Evolutionary conservation across 108 stramenopile species (phyloP).

Genomic region (Fistulifera pelliculosa): DNA sequence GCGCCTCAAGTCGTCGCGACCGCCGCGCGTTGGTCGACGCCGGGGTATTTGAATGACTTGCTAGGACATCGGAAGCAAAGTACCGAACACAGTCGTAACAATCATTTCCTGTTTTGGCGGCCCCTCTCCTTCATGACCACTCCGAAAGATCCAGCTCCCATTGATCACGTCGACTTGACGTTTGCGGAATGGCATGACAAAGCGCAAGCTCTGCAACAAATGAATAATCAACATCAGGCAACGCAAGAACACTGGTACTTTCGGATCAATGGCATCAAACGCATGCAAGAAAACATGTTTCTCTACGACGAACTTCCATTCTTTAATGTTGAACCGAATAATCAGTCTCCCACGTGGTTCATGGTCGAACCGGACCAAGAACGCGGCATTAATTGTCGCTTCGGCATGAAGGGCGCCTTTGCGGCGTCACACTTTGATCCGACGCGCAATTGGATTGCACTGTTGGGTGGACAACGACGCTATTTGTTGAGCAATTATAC

Average conservation of each 20-base stretch:
- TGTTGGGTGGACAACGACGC: conserved; percentile 69
- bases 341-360: conserved; percentile 72
- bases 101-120: conserved; percentile 92
- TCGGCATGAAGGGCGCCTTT: conserved; percentile 83
- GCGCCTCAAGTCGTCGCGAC: conserved; percentile 61
- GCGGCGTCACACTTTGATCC: conserved; percentile 89
- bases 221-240: conserved; percentile 33
- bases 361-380: conserved; percentile 78
- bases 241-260: conserved; percentile 87
- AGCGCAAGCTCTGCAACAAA: conserved; percentile 42
- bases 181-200: conserved; percentile 83
- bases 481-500: conserved; percentile 84
- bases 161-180: conserved; percentile 64
- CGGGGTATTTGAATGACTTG: conserved; percentile 41
- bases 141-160: conserved; percentile 69
- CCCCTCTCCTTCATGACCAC: conserved; percentile 7
- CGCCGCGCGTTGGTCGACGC: conserved; percentile 68
- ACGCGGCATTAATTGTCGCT: conserved; percentile 93
- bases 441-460: conserved; percentile 75
- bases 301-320: conserved; percentile 84
- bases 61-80: conserved; percentile 36
- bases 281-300: conserved; percentile 31
- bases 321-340: conserved; percentile 35
- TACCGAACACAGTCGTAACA: conserved; percentile 64
- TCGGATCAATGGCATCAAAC: conserved; percentile 59